These are phyloP conservation scores for Annulohypoxylon maeteangense DNA, from an alignment of 495 filamentous ascomycete species.

Conservation along the genomic window DNA sequence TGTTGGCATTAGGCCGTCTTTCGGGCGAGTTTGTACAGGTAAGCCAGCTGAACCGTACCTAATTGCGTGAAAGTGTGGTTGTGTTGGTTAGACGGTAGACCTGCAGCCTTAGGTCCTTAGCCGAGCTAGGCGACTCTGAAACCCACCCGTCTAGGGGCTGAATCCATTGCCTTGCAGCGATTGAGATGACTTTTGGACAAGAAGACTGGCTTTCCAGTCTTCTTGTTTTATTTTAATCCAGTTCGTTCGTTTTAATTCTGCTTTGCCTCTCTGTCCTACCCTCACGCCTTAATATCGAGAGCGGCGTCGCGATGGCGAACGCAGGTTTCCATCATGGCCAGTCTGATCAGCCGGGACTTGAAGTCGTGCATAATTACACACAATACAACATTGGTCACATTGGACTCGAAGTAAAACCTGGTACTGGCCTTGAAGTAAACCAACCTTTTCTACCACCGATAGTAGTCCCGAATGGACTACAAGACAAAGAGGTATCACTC, in stretches of 20 bases:
- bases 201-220: neutral
- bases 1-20: neutral
- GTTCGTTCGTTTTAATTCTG: neutral
- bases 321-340: neutral
- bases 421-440: neutral
- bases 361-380: conserved; percentile 1
- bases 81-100: neutral
- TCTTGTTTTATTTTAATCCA: too few relatives aligned
- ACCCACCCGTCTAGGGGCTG: neutral
- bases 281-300: neutral
- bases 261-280: neutral
- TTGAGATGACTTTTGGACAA: neutral
- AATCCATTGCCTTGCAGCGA: neutral
- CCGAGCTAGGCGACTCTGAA: neutral
- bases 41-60: neutral
- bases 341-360: conserved; percentile 20
- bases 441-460: neutral
- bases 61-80: neutral
- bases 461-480: neutral
- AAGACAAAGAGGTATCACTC: neutral
- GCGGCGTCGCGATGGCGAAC: conserved; percentile 14
- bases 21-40: neutral
- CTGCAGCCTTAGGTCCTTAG: neutral
- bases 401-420: neutral
- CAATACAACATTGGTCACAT: neutral